Conservation (phyloP, 352 stramenopile genomes). For the Elongisporangium senticosum region DNA sequence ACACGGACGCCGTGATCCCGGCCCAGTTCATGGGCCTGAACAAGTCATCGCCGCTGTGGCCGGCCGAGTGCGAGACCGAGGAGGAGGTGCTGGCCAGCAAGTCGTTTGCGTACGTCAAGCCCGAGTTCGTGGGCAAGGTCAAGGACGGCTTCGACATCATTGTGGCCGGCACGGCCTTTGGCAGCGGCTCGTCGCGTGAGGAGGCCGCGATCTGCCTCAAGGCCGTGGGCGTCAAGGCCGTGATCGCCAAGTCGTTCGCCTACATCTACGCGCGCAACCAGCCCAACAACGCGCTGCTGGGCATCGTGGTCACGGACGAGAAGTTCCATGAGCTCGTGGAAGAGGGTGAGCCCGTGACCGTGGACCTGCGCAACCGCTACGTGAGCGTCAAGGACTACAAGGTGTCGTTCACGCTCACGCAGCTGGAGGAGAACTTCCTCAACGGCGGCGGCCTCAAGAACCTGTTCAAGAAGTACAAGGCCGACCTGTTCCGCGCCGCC, state of each 20-base stretch:
- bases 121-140: slow-evolving; percentile 71
- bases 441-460: slow-evolving; percentile 69
- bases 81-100: slow-evolving; percentile 74
- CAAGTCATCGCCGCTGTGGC: slow-evolving; percentile 76
- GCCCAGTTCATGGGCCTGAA: slow-evolving; percentile 82
- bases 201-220: slow-evolving; percentile 80
- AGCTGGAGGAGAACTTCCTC: slow-evolving; percentile 77
- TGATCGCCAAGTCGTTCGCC: slow-evolving; percentile 83
- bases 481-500: slow-evolving; percentile 74
- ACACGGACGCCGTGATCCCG: slow-evolving; percentile 77
- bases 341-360: slow-evolving; percentile 60
- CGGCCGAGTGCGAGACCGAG: slow-evolving; percentile 69
- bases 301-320: slow-evolving; percentile 77
- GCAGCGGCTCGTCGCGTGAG: slow-evolving; percentile 72
- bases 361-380: slow-evolving; percentile 63
- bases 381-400: slow-evolving; percentile 56
- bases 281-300: slow-evolving; percentile 76
- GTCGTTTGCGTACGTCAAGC: slow-evolving; percentile 75
- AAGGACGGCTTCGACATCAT: slow-evolving; percentile 77
- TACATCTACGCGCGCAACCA: slow-evolving; percentile 86
- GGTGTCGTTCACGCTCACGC: slow-evolving; percentile 65
- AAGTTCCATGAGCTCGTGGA: slow-evolving; percentile 69
- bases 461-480: slow-evolving; percentile 81
- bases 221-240: slow-evolving; percentile 67
- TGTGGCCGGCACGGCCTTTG: slow-evolving; percentile 67